Evolutionary conservation across 352 stramenopile species (phyloP), one percentile per base, ranked within the genome.

Genomic region (Pythium rishiriense): DNA sequence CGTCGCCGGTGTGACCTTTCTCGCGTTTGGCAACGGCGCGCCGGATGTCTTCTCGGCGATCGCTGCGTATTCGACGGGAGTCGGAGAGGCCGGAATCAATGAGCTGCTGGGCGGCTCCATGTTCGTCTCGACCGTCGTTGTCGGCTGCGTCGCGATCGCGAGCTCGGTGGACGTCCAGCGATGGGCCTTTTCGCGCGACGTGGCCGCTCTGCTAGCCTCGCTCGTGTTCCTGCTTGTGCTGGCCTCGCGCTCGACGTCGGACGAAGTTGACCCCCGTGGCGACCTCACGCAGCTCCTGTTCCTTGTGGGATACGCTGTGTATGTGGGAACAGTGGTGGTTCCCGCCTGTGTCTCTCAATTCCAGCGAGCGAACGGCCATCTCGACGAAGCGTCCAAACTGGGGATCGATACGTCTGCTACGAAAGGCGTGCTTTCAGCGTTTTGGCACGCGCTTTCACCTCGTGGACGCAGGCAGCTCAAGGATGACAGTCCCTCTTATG

Each of bases 21-120:
- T 99, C 39, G 96, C 97, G 33, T 96, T 99, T 57, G 97, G 97
- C 17, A 99, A 99, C 78, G 86, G 97, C 61, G 96, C 97, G 15
- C 96, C 97, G 2, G 97, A 99, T 75, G 96, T 99, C 0, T 98
- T 98, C 54, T 96, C 91, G 3, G 82, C 90, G 4, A 84, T 98
- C 58, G 90, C 91, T 0, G 84, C 88, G n/a, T 96, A 94, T 55
- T 78, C 78, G 8, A 91, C 83, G 1, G 86, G 78, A 0, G 78
- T 88, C 12, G 79, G 74, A 17, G 81, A 88, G 35, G 76, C 83
- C 21, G 93, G 90, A 26, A 80, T 99, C 54, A 98, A 98, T 37
- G 95, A 96, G 45, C 76, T 99, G 4, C 91, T 98, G 7, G 97
- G 97, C 46, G 95, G 91, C 19, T 93, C 86, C 42, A 97, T 99